Conservation (phyloP, 805 yeast species). For the Cyberlindnera saturnus region DNA sequence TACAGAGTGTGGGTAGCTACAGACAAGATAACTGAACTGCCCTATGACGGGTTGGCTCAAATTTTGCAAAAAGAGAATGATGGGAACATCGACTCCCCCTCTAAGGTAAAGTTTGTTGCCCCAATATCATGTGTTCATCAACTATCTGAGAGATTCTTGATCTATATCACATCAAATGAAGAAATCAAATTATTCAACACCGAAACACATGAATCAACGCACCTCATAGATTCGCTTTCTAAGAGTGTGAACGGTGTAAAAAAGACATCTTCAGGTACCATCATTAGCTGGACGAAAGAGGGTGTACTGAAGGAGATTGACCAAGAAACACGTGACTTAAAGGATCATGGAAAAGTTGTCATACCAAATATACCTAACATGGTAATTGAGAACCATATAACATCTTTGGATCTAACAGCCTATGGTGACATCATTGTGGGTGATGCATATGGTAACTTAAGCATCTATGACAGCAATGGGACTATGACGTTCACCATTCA, state of each 20-base stretch:
- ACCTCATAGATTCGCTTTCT: slow-evolving; percentile 32
- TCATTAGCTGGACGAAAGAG: slow-evolving; percentile 36
- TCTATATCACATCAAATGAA: slow-evolving; percentile 32
- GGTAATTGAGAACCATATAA: slow-evolving; percentile 34
- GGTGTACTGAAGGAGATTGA: slow-evolving; percentile 33
- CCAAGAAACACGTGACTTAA: slow-evolving; percentile 12
- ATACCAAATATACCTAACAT: slow-evolving; percentile 25
- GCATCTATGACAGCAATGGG: slow-evolving; percentile 16
- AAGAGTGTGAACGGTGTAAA: slow-evolving; percentile 36
- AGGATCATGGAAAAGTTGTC: slow-evolving; percentile 6
- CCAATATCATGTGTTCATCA: slow-evolving; percentile 20
- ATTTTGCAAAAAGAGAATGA: slow-evolving; percentile 22
- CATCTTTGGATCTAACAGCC: slow-evolving; percentile 31
- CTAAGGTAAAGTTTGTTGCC: slow-evolving; percentile 19
- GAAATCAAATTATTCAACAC: slow-evolving; percentile 29
- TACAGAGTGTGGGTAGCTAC: slow-evolving; percentile 27
- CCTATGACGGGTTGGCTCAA: slow-evolving; percentile 20
- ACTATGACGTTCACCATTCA: slow-evolving; percentile 26
- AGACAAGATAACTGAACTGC: slow-evolving; percentile 11
- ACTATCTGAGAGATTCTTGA: slow-evolving; percentile 21
- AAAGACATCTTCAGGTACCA: slow-evolving; percentile 25
- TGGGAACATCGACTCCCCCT: slow-evolving; percentile 29
- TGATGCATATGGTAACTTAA: slow-evolving; percentile 43
- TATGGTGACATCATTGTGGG: slow-evolving; percentile 33
- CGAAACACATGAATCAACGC: slow-evolving; percentile 3